Evolutionary conservation across 2,329 filamentous ascomycete species (phyloP).

Genomic region (Paramyrothecium sp.): DNA sequence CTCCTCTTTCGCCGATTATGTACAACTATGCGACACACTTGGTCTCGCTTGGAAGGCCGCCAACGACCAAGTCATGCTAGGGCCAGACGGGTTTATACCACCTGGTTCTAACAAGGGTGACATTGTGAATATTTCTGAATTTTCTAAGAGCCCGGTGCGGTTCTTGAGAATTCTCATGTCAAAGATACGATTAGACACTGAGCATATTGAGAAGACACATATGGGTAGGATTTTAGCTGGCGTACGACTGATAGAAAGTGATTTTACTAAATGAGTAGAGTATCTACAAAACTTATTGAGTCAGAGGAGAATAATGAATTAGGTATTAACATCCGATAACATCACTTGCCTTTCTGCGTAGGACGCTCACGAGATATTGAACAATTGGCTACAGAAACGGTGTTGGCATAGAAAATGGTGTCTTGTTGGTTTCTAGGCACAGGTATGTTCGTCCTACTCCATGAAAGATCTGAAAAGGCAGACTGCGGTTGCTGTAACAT

Average conservation of each 20-base stretch:
- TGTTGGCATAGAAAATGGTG: too few species aligned
- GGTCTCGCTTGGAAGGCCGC: slow-evolving; percentile 38
- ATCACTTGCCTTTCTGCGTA: too few species aligned
- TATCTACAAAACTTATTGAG: too few species aligned
- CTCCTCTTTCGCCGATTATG: slow-evolving; percentile 51
- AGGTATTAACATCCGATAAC: too few species aligned
- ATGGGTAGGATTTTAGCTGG: slow-evolving; percentile 35
- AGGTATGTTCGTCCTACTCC: too few species aligned
- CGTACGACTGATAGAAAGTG: slow-evolving; percentile 13
- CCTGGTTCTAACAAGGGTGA: neutral
- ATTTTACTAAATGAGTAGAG: too few species aligned
- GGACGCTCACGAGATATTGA: too few species aligned
- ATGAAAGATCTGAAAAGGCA: too few species aligned
- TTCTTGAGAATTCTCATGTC: slow-evolving; percentile 33
- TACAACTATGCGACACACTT: slow-evolving; percentile 46
- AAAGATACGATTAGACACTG: slow-evolving; percentile 33
- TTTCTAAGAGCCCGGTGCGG: slow-evolving; percentile 9
- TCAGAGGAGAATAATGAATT: too few species aligned
- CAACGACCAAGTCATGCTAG: slow-evolving; percentile 17
- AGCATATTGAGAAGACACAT: slow-evolving; percentile 39
- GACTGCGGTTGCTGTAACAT: too few species aligned
- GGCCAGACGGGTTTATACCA: slow-evolving; percentile 32
- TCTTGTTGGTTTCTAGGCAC: too few species aligned
- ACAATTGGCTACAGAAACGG: too few species aligned
- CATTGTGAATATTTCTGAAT: slow-evolving; percentile 16